Conservation (phyloP, 2,329 filamentous ascomycete species). For the Fusarium sp. region DNA sequence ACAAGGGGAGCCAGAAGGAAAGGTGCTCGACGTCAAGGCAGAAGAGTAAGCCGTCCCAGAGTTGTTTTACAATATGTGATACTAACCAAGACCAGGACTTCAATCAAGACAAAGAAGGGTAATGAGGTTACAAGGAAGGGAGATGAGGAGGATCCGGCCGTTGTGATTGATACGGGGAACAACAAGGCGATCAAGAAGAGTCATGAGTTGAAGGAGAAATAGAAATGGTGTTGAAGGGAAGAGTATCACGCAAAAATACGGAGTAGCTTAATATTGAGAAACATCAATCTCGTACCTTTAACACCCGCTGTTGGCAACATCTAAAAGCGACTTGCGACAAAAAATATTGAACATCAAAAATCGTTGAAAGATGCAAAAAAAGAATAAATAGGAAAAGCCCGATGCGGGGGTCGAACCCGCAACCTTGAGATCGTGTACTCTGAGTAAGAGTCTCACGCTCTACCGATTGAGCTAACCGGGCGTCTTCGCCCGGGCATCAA, state of each 20-base stretch:
- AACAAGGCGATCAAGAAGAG: slow-evolving; percentile 56
- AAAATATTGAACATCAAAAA: background rate
- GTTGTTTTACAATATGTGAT: background rate
- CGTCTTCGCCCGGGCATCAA: slow-evolving; percentile 20
- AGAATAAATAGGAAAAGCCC: slow-evolving; percentile 51
- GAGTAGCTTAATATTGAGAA: slow-evolving; percentile 60
- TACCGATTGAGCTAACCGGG: slow-evolving; percentile 56
- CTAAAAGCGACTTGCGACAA: background rate
- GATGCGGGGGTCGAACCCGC: slow-evolving; percentile 65
- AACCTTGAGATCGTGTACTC: slow-evolving; percentile 63
- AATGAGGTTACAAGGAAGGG: slow-evolving; percentile 57
- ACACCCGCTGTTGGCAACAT: slow-evolving; percentile 59
- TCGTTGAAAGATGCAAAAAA: background rate
- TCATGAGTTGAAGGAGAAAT: slow-evolving; percentile 52
- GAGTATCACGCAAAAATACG: slow-evolving; percentile 56
- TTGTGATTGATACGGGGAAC: slow-evolving; percentile 57
- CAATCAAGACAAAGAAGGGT: slow-evolving; percentile 55
- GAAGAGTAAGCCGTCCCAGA: slow-evolving; percentile 49
- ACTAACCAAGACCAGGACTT: slow-evolving; percentile 14
- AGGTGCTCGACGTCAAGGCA: slow-evolving; percentile 58
- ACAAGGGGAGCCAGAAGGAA: slow-evolving; percentile 56
- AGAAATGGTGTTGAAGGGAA: slow-evolving; percentile 26
- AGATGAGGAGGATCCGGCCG: slow-evolving; percentile 55
- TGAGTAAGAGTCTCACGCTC: slow-evolving; percentile 74
- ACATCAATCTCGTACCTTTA: slow-evolving; percentile 62